A percentile compares a stretch with the other conserved stretches of the same genome.
Evolutionary conservation across 129 eudicot species (phyloP).

Genomic region (Chrysanthemum makinoi): DNA sequence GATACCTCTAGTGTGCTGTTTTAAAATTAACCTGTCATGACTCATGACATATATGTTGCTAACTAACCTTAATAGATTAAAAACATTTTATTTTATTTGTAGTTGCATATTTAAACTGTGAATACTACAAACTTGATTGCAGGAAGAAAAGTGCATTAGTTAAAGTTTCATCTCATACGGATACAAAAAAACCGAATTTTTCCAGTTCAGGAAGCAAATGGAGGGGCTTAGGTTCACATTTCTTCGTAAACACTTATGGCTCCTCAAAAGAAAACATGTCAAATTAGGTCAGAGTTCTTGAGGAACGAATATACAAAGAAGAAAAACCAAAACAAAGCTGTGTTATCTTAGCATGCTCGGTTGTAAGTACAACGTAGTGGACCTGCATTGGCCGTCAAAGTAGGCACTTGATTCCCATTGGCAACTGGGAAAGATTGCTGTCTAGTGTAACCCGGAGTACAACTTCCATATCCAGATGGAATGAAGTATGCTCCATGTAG

Average conservation of each 20-base stretch:
- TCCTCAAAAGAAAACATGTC: constrained; percentile 15
- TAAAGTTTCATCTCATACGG: background rate
- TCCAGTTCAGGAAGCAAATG: constrained; percentile 12
- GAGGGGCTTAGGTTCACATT: constrained; percentile 27
- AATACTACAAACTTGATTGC: background rate
- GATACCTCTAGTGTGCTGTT: no score
- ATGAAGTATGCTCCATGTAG: constrained; percentile 62
- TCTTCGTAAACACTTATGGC: constrained; percentile 23
- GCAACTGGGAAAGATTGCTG: constrained; percentile 52
- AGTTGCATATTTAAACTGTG: background rate
- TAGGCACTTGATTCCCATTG: constrained; percentile 51
- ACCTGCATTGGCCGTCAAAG: constrained; percentile 57
- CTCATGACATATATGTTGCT: no score
- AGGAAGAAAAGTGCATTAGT: background rate
- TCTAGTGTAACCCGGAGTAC: constrained; percentile 42
- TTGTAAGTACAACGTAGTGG: constrained; percentile 35
- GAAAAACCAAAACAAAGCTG: background rate
- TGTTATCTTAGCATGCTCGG: constrained; percentile 38
- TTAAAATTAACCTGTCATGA: no score
- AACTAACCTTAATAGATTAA: background rate
- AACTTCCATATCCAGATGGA: constrained; percentile 63
- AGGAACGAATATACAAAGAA: background rate
- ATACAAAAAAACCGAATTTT: background rate
- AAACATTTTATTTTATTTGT: background rate
- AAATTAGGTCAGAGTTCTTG: background rate